These are phyloP conservation scores for Copromyces sp. DNA, from an alignment of 495 filamentous ascomycete species.

Conservation along the genomic window DNA sequence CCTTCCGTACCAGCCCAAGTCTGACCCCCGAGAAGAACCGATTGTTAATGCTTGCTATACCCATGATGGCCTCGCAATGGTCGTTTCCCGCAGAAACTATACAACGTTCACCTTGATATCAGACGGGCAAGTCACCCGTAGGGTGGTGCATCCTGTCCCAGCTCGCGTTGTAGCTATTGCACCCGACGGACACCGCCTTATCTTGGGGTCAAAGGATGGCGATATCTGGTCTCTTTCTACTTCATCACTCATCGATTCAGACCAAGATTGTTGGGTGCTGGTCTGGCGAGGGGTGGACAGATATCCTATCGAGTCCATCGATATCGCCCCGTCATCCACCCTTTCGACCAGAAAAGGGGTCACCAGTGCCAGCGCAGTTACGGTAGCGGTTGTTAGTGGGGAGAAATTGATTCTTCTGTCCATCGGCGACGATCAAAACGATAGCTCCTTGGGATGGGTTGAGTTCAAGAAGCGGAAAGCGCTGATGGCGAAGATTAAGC, in stretches of 20 bases:
- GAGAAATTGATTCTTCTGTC: neutral
- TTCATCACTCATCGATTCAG: neutral
- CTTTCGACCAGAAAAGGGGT: neutral
- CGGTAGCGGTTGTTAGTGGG: neutral
- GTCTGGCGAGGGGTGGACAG: neutral
- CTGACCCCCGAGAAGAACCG: neutral
- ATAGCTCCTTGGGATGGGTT: neutral
- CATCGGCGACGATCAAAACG: neutral
- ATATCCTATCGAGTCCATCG: neutral
- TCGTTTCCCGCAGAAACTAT: neutral
- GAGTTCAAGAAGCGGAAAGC: neutral
- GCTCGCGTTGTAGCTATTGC: neutral
- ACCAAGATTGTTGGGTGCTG: neutral
- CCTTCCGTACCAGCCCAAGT: neutral
- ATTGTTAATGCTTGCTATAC: neutral
- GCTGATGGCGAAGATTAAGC: neutral
- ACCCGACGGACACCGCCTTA: neutral
- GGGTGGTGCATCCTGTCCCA: neutral
- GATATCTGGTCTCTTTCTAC: neutral
- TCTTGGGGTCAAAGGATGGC: neutral
- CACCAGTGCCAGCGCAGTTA: neutral
- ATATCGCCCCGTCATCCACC: neutral
- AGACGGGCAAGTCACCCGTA: neutral
- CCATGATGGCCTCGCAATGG: neutral
- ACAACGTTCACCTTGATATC: neutral